Conservation (phyloP, 2,329 filamentous ascomycete species). For the Ceratocystis lukuohia region DNA sequence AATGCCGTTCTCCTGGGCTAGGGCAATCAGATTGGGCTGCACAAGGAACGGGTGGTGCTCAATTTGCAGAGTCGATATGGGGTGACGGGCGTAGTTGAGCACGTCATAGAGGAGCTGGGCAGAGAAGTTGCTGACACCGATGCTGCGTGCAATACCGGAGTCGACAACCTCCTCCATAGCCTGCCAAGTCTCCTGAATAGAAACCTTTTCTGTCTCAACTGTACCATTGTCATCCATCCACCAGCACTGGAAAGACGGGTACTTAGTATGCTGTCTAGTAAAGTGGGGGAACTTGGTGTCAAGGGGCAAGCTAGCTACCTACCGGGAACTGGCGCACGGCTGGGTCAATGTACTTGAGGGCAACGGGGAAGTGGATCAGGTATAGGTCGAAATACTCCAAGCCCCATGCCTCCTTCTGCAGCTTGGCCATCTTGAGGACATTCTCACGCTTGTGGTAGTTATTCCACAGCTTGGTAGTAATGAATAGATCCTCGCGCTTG, state of each 20-base stretch:
- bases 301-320: constrained; percentile 28
- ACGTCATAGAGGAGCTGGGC: constrained; percentile 64
- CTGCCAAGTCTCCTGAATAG: no score
- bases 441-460: constrained; percentile 71
- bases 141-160: no score
- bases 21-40: constrained; percentile 55
- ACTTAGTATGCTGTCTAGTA: no score
- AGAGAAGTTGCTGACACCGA: constrained; percentile 56
- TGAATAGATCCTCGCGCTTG: constrained; percentile 66
- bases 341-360: constrained; percentile 75
- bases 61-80: constrained; percentile 67
- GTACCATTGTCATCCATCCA: no score
- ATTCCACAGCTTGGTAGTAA: constrained; percentile 90
- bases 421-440: constrained; percentile 61
- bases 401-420: constrained; percentile 69
- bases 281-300: no score
- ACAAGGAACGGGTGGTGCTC: constrained; percentile 85
- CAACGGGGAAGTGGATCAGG: constrained; percentile 79
- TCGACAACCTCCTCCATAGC: no score
- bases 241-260: no score
- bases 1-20: constrained; percentile 57
- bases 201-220: no score
- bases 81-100: constrained; percentile 61
- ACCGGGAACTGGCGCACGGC: constrained; percentile 63
- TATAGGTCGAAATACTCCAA: constrained; percentile 84